Evolutionary conservation across 805 yeast genomes (phyloP), one percentile per base, ranked within the genome.

Genomic region (Brettanomyces naardenensis): DNA sequence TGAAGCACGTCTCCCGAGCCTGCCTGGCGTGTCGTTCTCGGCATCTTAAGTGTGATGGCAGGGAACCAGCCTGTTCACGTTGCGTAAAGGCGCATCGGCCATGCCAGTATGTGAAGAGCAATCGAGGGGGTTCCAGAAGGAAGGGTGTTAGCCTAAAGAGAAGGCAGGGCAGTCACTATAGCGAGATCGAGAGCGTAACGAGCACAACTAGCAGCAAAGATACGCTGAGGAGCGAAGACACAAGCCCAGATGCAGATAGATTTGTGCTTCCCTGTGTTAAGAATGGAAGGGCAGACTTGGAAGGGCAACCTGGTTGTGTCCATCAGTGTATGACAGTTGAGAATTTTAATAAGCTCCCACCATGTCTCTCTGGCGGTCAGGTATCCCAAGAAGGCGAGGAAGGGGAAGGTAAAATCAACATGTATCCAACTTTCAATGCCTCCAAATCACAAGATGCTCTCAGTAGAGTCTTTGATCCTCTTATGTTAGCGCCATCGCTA

Each of bases 111-210:
- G 77, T 72, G 4, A 69, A 68, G 46, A 68, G 75, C 42, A 65
- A 70, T 30, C 52, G 78, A 43, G 78, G 78, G 28, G 78, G 78
- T 1, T 66, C 75, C 5, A 52, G 78, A 32, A 68, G 60, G 44
- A 72, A 66, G 45, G 77, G 77, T 13, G 65, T 66, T 18, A 49
- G 47, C 20, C 28, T 38, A 13, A 64, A 58, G 43, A 59, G 48
- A 34, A 48, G 43, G 29, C 35, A 44, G 28, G 19, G 31, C 11
- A 13, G 5, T 6, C 4, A 13, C 13, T 7, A 11, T 6, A 33
- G 29, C 25, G 14, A 19, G 13, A 21, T 14, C 15, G 27, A 22
- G 18, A 33, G 19, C 15, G 37, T 17, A 34, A 43, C 20, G 26
- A 23, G 26, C 10, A 23, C 10, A 9, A 9, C 26, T 23, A 23